These are phyloP conservation scores for Orbilia ellipsospora DNA, from an alignment of 2,329 filamentous ascomycete genomes.

Conservation along the genomic window DNA sequence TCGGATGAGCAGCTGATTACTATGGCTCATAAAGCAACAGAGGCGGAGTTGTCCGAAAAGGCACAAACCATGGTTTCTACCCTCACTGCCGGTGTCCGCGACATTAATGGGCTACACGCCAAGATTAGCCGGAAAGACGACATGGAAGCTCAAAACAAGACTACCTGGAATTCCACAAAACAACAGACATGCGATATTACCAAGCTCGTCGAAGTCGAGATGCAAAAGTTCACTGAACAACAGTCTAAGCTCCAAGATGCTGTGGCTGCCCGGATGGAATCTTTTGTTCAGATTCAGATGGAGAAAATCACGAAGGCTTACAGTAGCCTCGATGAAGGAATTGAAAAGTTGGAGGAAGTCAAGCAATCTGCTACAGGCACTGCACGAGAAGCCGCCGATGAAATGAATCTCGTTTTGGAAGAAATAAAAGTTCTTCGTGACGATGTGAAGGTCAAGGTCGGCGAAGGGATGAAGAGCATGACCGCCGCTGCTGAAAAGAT, in stretches of 20 bases:
- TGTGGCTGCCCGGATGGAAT: slow-evolving; percentile 77
- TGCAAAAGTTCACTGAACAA: slow-evolving; percentile 73
- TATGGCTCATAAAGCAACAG: slow-evolving; percentile 86
- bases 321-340: slow-evolving; percentile 76
- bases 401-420: slow-evolving; percentile 90
- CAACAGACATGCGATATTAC: slow-evolving; percentile 81
- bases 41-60: slow-evolving; percentile 77
- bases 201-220: slow-evolving; percentile 77
- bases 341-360: slow-evolving; percentile 74
- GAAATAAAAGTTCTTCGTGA: slow-evolving; percentile 92
- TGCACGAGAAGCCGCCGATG: slow-evolving; percentile 65
- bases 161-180: slow-evolving; percentile 81
- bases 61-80: slow-evolving; percentile 82
- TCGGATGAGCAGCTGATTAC: slow-evolving; percentile 82
- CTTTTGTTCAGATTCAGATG: slow-evolving; percentile 80
- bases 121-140: slow-evolving; percentile 89
- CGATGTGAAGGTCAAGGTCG: slow-evolving; percentile 85
- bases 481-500: slow-evolving; percentile 87
- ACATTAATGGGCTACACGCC: slow-evolving; percentile 82
- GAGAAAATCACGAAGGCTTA: slow-evolving; percentile 68
- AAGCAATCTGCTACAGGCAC: slow-evolving; percentile 70
- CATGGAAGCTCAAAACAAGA: slow-evolving; percentile 81
- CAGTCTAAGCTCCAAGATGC: slow-evolving; percentile 77
- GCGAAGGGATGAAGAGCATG: slow-evolving; percentile 83
- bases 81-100: slow-evolving; percentile 78